Conservation (phyloP, 805 yeast species). For the Candida krabiensis region DNA sequence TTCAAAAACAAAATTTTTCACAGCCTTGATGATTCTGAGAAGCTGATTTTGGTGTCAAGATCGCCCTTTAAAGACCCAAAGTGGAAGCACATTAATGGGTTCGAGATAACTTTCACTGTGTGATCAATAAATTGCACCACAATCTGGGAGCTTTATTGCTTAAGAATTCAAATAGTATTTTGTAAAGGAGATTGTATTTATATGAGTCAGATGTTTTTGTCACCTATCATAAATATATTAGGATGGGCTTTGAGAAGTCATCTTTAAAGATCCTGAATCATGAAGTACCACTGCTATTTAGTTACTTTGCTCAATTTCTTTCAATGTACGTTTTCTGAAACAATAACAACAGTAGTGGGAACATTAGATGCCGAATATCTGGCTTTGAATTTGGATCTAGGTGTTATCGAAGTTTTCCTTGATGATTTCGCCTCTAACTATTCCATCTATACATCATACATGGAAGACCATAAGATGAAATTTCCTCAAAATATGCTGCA, state of each 20-base stretch:
- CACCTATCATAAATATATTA: no score
- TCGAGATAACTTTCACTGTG: no score
- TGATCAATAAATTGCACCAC: no score
- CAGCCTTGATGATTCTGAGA: slow-evolving; percentile 1
- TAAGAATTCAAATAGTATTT: no score
- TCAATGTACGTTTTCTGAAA: background rate
- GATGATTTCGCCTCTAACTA: slow-evolving; percentile 31
- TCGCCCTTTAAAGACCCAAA: slow-evolving; percentile 21
- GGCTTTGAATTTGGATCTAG: slow-evolving; percentile 34
- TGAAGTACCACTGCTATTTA: background rate
- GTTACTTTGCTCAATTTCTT: background rate
- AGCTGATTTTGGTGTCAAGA: slow-evolving; percentile 8
- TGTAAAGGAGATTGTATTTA: no score
- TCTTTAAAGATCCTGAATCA: no score
- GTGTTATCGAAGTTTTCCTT: slow-evolving; percentile 33
- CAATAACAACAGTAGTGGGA: slow-evolving; percentile 24
- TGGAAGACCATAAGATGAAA: slow-evolving; percentile 28
- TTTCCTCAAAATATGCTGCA: slow-evolving; percentile 32
- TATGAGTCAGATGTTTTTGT: no score
- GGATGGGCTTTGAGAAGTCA: no score
- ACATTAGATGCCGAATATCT: slow-evolving; percentile 25
- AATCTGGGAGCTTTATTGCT: no score
- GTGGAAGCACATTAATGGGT: slow-evolving; percentile 8
- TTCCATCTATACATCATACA: slow-evolving; percentile 34
- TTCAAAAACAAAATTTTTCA: no score